These are phyloP conservation scores for Cystobasidiaceae sp. DNA, from an alignment of 1,284 basidiomycete species.

Conservation along the genomic window DNA sequence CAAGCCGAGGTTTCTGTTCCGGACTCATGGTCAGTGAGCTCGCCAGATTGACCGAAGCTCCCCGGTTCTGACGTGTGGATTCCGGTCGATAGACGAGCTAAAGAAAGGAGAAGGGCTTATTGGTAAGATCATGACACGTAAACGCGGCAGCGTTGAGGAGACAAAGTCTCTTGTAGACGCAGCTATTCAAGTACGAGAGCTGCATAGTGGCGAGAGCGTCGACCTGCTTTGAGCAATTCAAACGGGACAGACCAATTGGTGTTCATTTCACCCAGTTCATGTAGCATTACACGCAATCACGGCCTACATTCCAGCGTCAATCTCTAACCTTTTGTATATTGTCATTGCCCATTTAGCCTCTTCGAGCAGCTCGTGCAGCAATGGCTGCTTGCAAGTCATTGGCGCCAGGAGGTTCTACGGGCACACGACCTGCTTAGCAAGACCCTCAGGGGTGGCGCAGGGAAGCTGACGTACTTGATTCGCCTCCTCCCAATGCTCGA, in stretches of 20 bases:
- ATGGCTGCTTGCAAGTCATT: slow-evolving; percentile 19
- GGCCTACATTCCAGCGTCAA: not conserved
- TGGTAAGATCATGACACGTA: not conserved
- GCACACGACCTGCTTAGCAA: too few species aligned
- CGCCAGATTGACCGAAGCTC: too few species aligned
- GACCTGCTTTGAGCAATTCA: not conserved
- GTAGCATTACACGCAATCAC: not conserved
- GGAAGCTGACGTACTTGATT: not conserved
- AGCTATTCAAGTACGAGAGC: not conserved
- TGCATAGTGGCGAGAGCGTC: slow-evolving; percentile 2
- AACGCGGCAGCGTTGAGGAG: not conserved
- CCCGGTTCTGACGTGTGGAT: too few species aligned
- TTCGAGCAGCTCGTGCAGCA: not conserved
- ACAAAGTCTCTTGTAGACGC: slow-evolving; percentile 1
- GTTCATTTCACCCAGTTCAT: not conserved
- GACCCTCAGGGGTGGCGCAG: too few species aligned
- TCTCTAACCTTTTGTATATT: not conserved
- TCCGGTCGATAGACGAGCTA: slow-evolving; percentile 9
- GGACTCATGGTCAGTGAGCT: slow-evolving; percentile 13
- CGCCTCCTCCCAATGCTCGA: not conserved
- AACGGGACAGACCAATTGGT: not conserved
- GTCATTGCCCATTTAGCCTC: not conserved
- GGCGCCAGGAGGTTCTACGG: not conserved
- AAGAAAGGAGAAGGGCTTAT: slow-evolving; percentile 21
- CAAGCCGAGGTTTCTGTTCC: slow-evolving; percentile 8